These are phyloP conservation scores for Diospyros lotus DNA, from an alignment of 148 eudicot genomes.

Conservation along the genomic window DNA sequence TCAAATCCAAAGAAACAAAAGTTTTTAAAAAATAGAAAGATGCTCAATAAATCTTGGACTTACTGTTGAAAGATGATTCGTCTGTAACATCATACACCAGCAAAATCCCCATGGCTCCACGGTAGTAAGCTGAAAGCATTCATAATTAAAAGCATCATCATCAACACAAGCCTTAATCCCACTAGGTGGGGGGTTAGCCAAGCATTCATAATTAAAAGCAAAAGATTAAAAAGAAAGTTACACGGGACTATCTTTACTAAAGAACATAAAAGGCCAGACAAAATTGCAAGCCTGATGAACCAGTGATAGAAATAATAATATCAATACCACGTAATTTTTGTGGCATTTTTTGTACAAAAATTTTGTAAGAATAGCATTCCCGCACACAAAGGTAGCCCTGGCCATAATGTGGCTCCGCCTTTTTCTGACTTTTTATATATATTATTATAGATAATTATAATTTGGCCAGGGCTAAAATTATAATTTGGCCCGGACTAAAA, in stretches of 20 bases:
- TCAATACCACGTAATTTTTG: too few relatives aligned
- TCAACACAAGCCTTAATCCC: too few relatives aligned
- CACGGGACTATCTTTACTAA: background rate
- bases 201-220: background rate
- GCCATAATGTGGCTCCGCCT: too few relatives aligned
- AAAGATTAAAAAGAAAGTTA: background rate
- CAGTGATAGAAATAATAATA: background rate
- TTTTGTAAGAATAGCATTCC: too few relatives aligned
- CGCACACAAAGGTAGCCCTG: background rate
- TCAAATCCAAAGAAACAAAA: background rate
- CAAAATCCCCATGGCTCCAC: constrained; percentile 92
- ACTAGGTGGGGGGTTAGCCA: background rate
- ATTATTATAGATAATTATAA: too few relatives aligned
- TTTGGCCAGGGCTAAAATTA: too few relatives aligned
- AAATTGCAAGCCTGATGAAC: background rate
- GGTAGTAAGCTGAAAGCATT: constrained; percentile 62
- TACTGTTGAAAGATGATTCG: constrained; percentile 89
- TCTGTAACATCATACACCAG: constrained; percentile 87
- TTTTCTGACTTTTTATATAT: too few relatives aligned
- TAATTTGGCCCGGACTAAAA: too few relatives aligned
- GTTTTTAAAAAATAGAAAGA: background rate
- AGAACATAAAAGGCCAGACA: background rate
- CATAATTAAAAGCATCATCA: background rate
- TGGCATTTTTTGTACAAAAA: too few relatives aligned
- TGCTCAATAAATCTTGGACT: constrained; percentile 14